These are phyloP conservation scores for Cynara cardunculus DNA, from an alignment of 129 eudicot species.

Conservation along the genomic window DNA sequence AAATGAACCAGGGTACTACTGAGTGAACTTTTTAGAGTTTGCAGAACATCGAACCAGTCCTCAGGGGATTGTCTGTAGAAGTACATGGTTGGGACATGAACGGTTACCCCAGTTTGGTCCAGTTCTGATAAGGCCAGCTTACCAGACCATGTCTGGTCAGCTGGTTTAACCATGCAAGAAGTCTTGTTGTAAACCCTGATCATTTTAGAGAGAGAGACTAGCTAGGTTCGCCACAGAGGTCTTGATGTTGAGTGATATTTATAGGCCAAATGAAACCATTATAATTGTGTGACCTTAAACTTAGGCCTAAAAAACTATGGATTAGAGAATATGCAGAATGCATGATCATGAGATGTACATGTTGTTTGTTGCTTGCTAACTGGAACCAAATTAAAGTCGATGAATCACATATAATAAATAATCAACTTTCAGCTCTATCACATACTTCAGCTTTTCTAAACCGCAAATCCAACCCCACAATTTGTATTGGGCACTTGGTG, in stretches of 20 bases:
- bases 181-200: constrained; percentile 25
- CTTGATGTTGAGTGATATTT: constrained; percentile 17
- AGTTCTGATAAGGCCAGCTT: constrained; percentile 42
- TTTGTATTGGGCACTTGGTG: too few relatives aligned
- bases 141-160: constrained; percentile 44
- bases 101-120: constrained; percentile 40
- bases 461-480: too few relatives aligned
- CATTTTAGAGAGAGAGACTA: constrained; percentile 14
- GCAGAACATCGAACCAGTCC: constrained; percentile 21
- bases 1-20: constrained; percentile 44
- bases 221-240: not conserved
- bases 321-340: not conserved
- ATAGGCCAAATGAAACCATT: constrained; percentile 17
- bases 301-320: not conserved
- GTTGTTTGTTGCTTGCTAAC: not conserved
- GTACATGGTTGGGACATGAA: constrained; percentile 45
- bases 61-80: constrained; percentile 34
- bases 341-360: not conserved
- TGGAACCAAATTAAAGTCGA: not conserved
- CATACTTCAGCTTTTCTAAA: too few relatives aligned
- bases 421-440: not conserved
- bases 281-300: not conserved
- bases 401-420: too few relatives aligned
- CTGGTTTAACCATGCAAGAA: constrained; percentile 39
- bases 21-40: constrained; percentile 45